Conservation (phyloP, 169 alveolate species). For the Babesia bigemina region DNA sequence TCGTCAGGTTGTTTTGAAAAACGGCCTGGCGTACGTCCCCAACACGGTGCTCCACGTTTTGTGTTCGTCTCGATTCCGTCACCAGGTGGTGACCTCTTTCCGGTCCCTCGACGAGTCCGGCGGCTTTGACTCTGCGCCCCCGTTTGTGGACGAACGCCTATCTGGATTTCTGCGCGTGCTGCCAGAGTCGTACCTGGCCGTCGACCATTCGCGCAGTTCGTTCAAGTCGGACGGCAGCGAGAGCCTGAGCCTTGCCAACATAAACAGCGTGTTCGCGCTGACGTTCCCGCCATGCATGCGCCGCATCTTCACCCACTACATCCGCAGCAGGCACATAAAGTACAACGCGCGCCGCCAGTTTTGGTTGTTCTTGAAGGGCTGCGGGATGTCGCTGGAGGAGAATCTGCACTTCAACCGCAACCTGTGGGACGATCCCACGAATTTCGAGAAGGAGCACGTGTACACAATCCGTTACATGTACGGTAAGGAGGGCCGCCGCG, state of each 20-base stretch:
- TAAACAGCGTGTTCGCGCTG: slow-evolving; percentile 69
- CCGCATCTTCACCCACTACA: slow-evolving; percentile 79
- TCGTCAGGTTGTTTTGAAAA: slow-evolving; percentile 58
- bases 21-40: slow-evolving; percentile 69
- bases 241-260: slow-evolving; percentile 62
- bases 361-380: slow-evolving; percentile 85
- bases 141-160: slow-evolving; percentile 59
- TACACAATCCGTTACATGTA: slow-evolving; percentile 91
- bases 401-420: slow-evolving; percentile 82
- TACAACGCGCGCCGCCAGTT: slow-evolving; percentile 88
- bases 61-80: slow-evolving; percentile 61
- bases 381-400: slow-evolving; percentile 87
- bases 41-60: slow-evolving; percentile 65
- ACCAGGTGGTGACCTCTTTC: slow-evolving; percentile 60
- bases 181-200: slow-evolving; percentile 64
- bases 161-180: slow-evolving; percentile 55
- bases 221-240: slow-evolving; percentile 34
- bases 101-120: slow-evolving; percentile 54
- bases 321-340: slow-evolving; percentile 77
- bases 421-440: slow-evolving; percentile 82
- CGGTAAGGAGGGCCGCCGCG: slow-evolving; percentile 92
- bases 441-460: slow-evolving; percentile 88
- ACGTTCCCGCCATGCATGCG: slow-evolving; percentile 93
- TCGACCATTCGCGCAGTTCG: slow-evolving; percentile 18
- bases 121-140: slow-evolving; percentile 15